Evolutionary conservation across 208 protist species (phyloP), one percentile per base, ranked within the genome.

Genomic region (Leishmania lainsoni): DNA sequence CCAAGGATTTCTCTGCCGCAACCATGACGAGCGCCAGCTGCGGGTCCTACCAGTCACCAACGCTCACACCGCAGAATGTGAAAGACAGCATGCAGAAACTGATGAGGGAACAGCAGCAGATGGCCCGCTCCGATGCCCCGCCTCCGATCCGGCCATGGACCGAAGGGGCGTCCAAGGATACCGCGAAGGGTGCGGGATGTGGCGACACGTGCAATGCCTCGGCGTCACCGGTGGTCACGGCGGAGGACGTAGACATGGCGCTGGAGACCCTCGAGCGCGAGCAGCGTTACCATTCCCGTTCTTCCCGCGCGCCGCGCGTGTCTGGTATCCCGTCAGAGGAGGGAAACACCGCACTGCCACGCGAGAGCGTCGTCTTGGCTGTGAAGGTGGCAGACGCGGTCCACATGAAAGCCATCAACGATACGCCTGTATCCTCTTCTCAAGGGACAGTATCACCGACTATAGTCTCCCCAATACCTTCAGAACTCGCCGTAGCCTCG

Each of bases 51-150:
- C 80, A 76, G 61, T 88, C 86, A 26, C 86, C 86, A 20, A 71
- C 49, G 9, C 72, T 90, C 61, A 90, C 86, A 5, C 77, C 83
- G 58, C 83, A 90, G 78, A 83, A 90, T 77, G 83, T 90, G 22
- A 83, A 87, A 66, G 83, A 87, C 32, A 90, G 86, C 81, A 54
- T 90, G 32, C 75, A 83, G 54, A 75, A 83, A 35, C 66, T 86
- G 52, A 42, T 76, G 5, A 59, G 52, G 12, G 82, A 78, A 20
- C 72, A 73, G 68, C 69, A 85, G 52, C 49, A 75, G 52, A 52
- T 56, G n/a, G 54, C 78, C 5, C 83, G 83, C n/a, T 89, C 83
- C 35, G 79, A 89, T 58, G 86, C 83, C 20, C 80, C 76, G 32
- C 73, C 58, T 26, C 79, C 76, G 56, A 72, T 32, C 22, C 80